Conservation (phyloP, 257 asterid species). For the Solanum lycopersicoides region DNA sequence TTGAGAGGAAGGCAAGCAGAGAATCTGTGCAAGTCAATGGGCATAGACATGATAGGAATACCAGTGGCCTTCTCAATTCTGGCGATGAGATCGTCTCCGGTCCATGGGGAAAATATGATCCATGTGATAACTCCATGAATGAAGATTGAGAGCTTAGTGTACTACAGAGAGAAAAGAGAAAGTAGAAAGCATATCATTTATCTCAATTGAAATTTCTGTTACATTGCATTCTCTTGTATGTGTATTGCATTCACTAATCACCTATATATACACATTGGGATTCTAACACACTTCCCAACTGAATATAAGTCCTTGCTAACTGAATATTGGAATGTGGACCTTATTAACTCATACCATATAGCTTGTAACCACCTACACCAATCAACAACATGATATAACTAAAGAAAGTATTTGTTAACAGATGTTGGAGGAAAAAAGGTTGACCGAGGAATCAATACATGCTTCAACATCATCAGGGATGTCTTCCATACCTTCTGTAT, state of each 20-base stretch:
- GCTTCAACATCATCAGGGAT: conserved; percentile 41
- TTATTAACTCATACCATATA: not conserved
- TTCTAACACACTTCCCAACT: not conserved
- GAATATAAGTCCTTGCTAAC: not conserved
- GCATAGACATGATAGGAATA: conserved; percentile 38
- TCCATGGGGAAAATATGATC: conserved; percentile 21
- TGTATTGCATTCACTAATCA: not conserved
- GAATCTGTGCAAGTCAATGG: conserved; percentile 69
- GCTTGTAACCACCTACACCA: not conserved
- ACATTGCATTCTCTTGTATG: not conserved
- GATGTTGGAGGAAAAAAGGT: conserved; percentile 47
- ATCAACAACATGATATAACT: not conserved
- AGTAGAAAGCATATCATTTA: not conserved
- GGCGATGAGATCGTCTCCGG: conserved; percentile 81
- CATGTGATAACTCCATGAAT: not conserved
- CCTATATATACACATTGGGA: not conserved
- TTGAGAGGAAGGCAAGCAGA: conserved; percentile 51
- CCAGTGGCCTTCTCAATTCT: conserved; percentile 42
- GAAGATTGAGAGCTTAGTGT: not conserved
- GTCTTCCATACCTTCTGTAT: conserved; percentile 36
- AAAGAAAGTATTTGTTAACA: conserved; percentile 13
- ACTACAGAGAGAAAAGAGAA: not conserved
- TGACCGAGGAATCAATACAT: conserved; percentile 39
- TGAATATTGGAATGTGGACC: no score
- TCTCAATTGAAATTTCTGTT: not conserved